Conservation (phyloP, 2,329 filamentous ascomycete species). For the Didymella arachidicola region DNA sequence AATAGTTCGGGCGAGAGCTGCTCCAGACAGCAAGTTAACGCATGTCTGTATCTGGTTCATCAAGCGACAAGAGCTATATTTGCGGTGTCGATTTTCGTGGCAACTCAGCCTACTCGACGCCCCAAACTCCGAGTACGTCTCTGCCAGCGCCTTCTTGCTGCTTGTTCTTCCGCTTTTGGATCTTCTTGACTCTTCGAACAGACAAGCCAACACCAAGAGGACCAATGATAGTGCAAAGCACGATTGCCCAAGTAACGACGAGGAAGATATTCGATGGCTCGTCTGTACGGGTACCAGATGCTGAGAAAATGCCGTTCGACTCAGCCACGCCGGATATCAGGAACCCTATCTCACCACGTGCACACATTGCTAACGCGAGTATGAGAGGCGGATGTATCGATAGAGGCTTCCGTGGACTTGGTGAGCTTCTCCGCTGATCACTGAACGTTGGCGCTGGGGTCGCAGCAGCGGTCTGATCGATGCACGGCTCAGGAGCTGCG, state of each 20-base stretch:
- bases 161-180: slow-evolving; percentile 48
- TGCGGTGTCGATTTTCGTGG: background rate
- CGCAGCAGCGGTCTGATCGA: background rate
- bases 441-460: slow-evolving; percentile 7
- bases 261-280: slow-evolving; percentile 59
- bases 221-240: slow-evolving; percentile 64
- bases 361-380: slow-evolving; percentile 74
- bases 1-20: background rate
- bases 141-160: slow-evolving; percentile 42
- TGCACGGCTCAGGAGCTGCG: background rate
- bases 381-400: slow-evolving; percentile 74
- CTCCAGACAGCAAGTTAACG: background rate
- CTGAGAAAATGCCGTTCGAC: slow-evolving; percentile 58
- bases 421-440: slow-evolving; percentile 25
- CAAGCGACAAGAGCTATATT: background rate
- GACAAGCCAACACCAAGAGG: slow-evolving; percentile 62
- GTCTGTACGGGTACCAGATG: slow-evolving; percentile 16
- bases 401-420: slow-evolving; percentile 56
- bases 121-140: slow-evolving; percentile 57
- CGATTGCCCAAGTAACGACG: slow-evolving; percentile 64
- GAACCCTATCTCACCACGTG: slow-evolving; percentile 82
- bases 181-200: slow-evolving; percentile 55
- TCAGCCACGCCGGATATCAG: slow-evolving; percentile 75
- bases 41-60: background rate
- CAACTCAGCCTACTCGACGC: slow-evolving; percentile 40